Percentiles rank a stretch among this genome's conserved stretches.
Conservation (phyloP, 805 yeast genomes). For the Starmerella gropengiesseri region DNA sequence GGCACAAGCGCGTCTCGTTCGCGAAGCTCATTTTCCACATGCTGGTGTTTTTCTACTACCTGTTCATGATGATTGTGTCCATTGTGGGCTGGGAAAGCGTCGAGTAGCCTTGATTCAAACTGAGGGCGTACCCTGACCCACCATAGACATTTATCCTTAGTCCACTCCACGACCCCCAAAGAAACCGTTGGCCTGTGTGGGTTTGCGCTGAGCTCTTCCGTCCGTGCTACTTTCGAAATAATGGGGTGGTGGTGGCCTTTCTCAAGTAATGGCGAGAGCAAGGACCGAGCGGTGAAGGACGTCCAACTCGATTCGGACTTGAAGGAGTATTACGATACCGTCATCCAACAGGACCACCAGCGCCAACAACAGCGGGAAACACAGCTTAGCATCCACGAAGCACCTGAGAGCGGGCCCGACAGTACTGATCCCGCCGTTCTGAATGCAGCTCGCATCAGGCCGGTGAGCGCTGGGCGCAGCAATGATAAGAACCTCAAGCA, state of each 20-base stretch:
- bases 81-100: constrained; percentile 49
- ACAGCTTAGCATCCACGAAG: too few species aligned
- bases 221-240: too few species aligned
- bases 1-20: constrained; percentile 85
- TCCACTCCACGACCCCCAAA: too few species aligned
- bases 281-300: not conserved
- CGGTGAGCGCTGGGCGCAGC: not conserved
- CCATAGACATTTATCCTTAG: too few species aligned
- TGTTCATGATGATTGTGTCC: constrained; percentile 91
- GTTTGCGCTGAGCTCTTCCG: too few species aligned
- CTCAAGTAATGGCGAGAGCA: too few species aligned
- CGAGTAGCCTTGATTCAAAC: too few species aligned
- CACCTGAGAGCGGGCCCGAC: too few species aligned
- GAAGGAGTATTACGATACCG: constrained; percentile 8
- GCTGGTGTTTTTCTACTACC: constrained; percentile 84
- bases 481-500: constrained; percentile 21
- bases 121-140: too few species aligned
- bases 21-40: constrained; percentile 83
- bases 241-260: constrained; percentile 15
- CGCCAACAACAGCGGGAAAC: not conserved
- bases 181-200: too few species aligned
- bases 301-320: constrained; percentile 11
- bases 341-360: not conserved
- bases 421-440: too few species aligned
- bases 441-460: not conserved